phyloP scores from a whole-genome alignment of 805 yeast species.

The Barnettozyma wickerhamii region DNA sequence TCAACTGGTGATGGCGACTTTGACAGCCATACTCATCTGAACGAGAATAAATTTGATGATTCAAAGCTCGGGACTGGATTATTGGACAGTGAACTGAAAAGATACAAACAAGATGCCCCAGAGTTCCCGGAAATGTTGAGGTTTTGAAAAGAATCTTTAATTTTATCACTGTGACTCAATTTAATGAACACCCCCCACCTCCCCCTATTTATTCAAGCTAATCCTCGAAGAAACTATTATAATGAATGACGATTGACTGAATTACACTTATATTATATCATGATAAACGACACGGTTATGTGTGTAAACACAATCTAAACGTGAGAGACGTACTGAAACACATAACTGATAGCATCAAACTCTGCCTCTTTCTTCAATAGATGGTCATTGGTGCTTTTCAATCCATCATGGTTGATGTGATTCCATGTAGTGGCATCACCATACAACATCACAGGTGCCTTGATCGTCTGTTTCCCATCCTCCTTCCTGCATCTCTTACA shows the following conservation, averaged over 20 bases:
- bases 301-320: constrained; percentile 9
- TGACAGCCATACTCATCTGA: neutral
- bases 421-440: constrained; percentile 99
- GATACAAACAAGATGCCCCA: neutral
- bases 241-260: neutral
- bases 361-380: constrained; percentile 70
- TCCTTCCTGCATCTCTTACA: constrained; percentile 68
- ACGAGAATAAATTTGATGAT: constrained; percentile 1
- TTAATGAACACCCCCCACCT: too few species aligned
- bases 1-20: neutral
- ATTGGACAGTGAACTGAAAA: constrained; percentile 4
- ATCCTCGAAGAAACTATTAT: too few species aligned
- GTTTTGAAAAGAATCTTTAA: too few species aligned
- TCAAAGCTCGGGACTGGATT: constrained; percentile 1
- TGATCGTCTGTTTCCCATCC: constrained; percentile 53
- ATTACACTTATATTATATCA: neutral
- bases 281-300: too few species aligned
- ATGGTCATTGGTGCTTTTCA: constrained; percentile 68
- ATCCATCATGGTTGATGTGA: constrained; percentile 64
- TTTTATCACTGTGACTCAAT: neutral
- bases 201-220: too few species aligned
- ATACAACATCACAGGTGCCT: constrained; percentile 84
- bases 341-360: constrained; percentile 70
- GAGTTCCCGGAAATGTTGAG: constrained; percentile 10
- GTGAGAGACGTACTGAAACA: constrained; percentile 92